Percentiles rank a stretch among this genome's conserved stretches.
phyloP scores from a whole-genome alignment of 371 early-diverging fungal genomes.

The Mucor piriformis region DNA sequence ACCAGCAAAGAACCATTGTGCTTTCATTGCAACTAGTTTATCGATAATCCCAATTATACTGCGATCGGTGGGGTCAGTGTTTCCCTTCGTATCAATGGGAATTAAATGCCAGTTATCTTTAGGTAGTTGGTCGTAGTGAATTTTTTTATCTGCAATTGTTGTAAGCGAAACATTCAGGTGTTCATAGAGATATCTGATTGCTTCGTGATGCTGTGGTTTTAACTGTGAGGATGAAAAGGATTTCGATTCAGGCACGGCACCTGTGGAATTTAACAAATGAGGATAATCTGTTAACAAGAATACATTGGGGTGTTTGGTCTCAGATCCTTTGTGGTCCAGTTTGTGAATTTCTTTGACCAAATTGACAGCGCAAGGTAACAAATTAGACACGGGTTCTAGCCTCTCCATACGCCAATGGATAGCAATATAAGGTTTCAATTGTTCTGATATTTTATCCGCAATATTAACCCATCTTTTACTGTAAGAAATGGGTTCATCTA shows the following conservation, averaged over 20 bases:
- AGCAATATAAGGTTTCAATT: conserved; percentile 48
- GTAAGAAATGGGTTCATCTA: conserved; percentile 36
- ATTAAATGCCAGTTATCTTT: conserved; percentile 64
- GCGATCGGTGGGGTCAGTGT: conserved; percentile 26
- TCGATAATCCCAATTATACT: conserved; percentile 51
- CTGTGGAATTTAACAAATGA: conserved; percentile 33
- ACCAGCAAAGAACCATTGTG: conserved; percentile 53
- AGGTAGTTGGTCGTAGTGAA: conserved; percentile 75
- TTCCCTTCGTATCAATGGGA: conserved; percentile 23
- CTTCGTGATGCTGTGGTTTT: conserved; percentile 42
- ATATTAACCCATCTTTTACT: conserved; percentile 30
- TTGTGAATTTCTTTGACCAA: conserved; percentile 33
- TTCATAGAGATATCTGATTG: conserved; percentile 37
- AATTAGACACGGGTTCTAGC: conserved; percentile 41
- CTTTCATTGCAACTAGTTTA: conserved; percentile 51
- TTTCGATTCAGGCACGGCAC: conserved; percentile 43
- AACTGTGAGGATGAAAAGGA: conserved; percentile 39
- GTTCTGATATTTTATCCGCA: conserved; percentile 38
- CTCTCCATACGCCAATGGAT: conserved; percentile 60
- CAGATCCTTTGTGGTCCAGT: neutral
- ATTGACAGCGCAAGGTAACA: conserved; percentile 43
- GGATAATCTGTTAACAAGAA: conserved; percentile 55
- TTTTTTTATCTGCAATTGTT: conserved; percentile 1
- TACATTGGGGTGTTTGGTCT: conserved; percentile 21
- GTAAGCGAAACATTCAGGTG: conserved; percentile 41